These are phyloP conservation scores for Sporisorium exsertum DNA, from an alignment of 1,284 basidiomycete species.

Conservation along the genomic window DNA sequence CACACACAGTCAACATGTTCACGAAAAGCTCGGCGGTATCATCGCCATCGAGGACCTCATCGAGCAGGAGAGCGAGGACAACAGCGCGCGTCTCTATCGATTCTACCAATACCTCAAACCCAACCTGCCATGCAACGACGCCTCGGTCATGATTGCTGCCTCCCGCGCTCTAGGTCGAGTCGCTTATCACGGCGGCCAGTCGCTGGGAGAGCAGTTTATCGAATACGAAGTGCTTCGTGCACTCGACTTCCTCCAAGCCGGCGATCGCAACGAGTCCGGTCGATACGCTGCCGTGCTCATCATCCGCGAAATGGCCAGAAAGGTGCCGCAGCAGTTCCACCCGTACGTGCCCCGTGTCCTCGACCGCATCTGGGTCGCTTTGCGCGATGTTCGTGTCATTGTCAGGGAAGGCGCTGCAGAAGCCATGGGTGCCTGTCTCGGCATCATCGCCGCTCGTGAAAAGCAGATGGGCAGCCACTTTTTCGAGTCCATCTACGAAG, in stretches of 20 bases:
- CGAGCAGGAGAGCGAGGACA: conserved; percentile 53
- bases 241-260: conserved; percentile 76
- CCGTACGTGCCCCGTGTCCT: conserved; percentile 64
- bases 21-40: conserved; percentile 83
- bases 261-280: conserved; percentile 71
- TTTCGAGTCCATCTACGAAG: conserved; percentile 74
- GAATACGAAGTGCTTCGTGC: conserved; percentile 85
- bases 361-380: conserved; percentile 67
- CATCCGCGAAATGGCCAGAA: conserved; percentile 67
- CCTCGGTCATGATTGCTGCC: conserved; percentile 87
- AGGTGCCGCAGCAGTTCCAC: conserved; percentile 67
- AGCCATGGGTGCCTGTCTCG: conserved; percentile 67
- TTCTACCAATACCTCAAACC: conserved; percentile 92
- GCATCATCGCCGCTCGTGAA: conserved; percentile 64
- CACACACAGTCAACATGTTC: conserved; percentile 80
- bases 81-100: conserved; percentile 79
- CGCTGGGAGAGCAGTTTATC: conserved; percentile 87
- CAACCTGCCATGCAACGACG: conserved; percentile 83
- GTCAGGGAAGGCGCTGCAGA: conserved; percentile 67
- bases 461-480: conserved; percentile 68
- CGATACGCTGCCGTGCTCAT: conserved; percentile 69
- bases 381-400: conserved; percentile 64
- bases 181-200: conserved; percentile 81
- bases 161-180: conserved; percentile 86
- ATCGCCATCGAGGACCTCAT: conserved; percentile 76